Conservation (phyloP, 345 rosid genomes). For the Eucalyptus microcorys region DNA sequence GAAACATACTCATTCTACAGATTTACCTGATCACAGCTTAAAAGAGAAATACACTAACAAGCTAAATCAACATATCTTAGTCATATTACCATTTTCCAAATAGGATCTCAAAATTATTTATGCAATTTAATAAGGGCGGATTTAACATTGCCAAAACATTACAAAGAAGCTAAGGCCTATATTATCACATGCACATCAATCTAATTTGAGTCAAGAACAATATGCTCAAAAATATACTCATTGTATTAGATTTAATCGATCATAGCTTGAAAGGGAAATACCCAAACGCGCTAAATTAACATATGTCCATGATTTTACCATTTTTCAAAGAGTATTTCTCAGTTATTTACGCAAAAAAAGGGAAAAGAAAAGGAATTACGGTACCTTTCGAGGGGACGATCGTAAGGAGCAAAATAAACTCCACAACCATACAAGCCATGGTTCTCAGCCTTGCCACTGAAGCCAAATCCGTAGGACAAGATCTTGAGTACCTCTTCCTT, state of each 20-base stretch:
- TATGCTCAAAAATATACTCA: background rate
- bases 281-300: background rate
- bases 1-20: background rate
- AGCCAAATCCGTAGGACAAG: conserved; percentile 51
- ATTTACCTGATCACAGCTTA: background rate
- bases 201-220: background rate
- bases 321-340: background rate
- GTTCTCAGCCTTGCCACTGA: conserved; percentile 2
- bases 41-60: background rate
- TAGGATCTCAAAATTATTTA: no score
- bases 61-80: background rate
- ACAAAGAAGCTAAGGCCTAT: no score
- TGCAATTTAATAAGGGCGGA: no score
- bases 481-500: conserved; percentile 31
- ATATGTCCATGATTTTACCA: background rate
- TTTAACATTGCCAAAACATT: no score
- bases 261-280: background rate
- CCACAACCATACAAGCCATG: conserved; percentile 49
- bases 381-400: conserved; percentile 57
- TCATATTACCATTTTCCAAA: no score
- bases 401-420: conserved; percentile 47
- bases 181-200: no score
- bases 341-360: background rate
- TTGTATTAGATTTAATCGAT: background rate
- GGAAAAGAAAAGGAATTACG: background rate